A percentile compares a stretch with the other conserved stretches of the same genome.
These are phyloP conservation scores for Linum tenue DNA, from an alignment of 345 rosid species.

Conservation along the genomic window DNA sequence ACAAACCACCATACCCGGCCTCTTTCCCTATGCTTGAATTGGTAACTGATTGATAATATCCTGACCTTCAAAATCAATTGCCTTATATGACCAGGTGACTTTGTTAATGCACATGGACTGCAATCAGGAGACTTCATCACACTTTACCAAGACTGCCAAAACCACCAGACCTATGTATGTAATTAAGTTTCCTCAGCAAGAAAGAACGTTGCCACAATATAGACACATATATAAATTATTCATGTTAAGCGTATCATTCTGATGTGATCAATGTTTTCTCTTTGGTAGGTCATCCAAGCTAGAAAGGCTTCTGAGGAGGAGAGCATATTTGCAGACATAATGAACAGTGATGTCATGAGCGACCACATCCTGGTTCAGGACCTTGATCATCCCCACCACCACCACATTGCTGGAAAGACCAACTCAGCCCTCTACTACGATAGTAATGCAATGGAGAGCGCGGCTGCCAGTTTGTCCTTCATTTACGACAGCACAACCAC, in stretches of 20 bases:
- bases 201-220: too few species aligned
- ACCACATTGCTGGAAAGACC: constrained; percentile 19
- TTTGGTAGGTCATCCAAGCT: constrained; percentile 73
- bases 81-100: constrained; percentile 51
- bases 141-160: constrained; percentile 57
- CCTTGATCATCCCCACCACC: constrained; percentile 14
- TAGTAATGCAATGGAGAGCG: constrained; percentile 9
- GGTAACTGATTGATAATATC: too few species aligned
- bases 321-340: constrained; percentile 47
- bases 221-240: too few species aligned
- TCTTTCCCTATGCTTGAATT: neutral
- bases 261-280: neutral
- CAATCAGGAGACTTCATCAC: constrained; percentile 73
- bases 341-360: constrained; percentile 29
- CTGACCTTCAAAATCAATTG: neutral
- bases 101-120: constrained; percentile 70
- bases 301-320: constrained; percentile 57
- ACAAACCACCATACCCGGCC: too few species aligned
- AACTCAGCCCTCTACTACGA: constrained; percentile 13
- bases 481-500: constrained; percentile 67
- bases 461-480: constrained; percentile 38
- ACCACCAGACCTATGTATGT: constrained; percentile 51
- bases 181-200: neutral
- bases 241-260: neutral
- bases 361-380: constrained; percentile 39